A percentile compares a stretch with the other conserved stretches of the same genome.
Conservation (phyloP, 2,329 filamentous ascomycete genomes). For the Corynespora cassiicola region DNA sequence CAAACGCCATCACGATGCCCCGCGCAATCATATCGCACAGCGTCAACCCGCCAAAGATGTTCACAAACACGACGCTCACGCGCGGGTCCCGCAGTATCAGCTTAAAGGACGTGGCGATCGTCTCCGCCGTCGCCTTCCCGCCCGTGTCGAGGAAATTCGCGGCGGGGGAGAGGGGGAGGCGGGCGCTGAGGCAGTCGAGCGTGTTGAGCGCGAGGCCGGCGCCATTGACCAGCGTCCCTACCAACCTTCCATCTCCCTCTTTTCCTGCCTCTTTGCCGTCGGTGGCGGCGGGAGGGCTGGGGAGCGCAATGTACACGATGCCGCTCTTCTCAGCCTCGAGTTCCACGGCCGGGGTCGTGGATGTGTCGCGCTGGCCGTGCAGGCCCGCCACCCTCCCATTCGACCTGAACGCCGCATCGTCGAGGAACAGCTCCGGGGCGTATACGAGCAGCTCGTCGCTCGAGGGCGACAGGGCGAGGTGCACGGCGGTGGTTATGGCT, state of each 20-base stretch:
- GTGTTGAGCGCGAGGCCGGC: constrained; percentile 93
- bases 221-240: constrained; percentile 87
- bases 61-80: constrained; percentile 75
- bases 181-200: constrained; percentile 75
- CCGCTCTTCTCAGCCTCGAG: constrained; percentile 71
- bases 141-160: constrained; percentile 91
- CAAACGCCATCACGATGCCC: constrained; percentile 75
- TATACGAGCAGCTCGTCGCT: constrained; percentile 57
- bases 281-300: constrained; percentile 15
- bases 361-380: constrained; percentile 62
- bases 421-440: constrained; percentile 68
- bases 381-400: constrained; percentile 67
- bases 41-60: constrained; percentile 74
- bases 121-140: constrained; percentile 83
- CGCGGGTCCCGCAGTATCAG: constrained; percentile 74
- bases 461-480: constrained; percentile 49
- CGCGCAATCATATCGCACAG: constrained; percentile 83
- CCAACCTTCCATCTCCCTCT: constrained; percentile 60
- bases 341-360: constrained; percentile 62
- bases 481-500: constrained; percentile 66
- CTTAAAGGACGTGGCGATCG: constrained; percentile 78
- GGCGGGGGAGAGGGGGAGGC: constrained; percentile 62
- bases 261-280: too few species aligned
- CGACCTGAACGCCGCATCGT: constrained; percentile 72
- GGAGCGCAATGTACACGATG: constrained; percentile 77